A percentile compares a stretch with the other conserved stretches of the same genome.
Conservation (phyloP, 2,329 filamentous ascomycete species). For the Fusarium mundagurra region DNA sequence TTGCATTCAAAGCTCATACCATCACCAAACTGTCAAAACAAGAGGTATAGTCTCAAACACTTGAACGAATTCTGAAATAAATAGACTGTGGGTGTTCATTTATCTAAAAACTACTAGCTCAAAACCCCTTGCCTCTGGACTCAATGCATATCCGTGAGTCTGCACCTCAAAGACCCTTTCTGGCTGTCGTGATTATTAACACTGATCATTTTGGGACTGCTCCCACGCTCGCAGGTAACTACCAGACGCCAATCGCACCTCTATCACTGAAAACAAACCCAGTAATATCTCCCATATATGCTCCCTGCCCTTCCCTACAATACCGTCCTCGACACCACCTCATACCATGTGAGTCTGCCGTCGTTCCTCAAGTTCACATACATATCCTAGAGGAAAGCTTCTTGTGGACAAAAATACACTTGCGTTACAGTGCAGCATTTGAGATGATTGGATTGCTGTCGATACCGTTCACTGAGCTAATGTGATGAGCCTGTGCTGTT, state of each 20-base stretch:
- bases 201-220: constrained; percentile 25
- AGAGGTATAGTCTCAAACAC: not conserved
- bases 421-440: not conserved
- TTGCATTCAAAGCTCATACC: not conserved
- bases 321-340: constrained; percentile 8
- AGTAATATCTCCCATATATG: not conserved
- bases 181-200: constrained; percentile 21
- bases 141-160: constrained; percentile 40
- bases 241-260: constrained; percentile 26
- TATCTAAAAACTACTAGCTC: constrained; percentile 21
- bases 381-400: not conserved
- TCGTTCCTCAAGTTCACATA: constrained; percentile 16
- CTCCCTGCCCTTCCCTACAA: not conserved
- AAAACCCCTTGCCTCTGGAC: constrained; percentile 19
- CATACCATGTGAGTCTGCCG: constrained; percentile 29
- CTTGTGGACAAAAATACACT: constrained; percentile 25
- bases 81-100: constrained; percentile 8
- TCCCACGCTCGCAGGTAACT: constrained; percentile 30
- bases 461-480: not conserved
- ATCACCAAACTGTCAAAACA: not conserved
- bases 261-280: constrained; percentile 30
- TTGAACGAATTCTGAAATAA: not conserved
- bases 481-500: not conserved
- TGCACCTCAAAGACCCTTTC: constrained; percentile 29
- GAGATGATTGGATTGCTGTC: not conserved